These are phyloP conservation scores for Fusarium denticulatum DNA, from an alignment of 2,329 filamentous ascomycete species.

Conservation along the genomic window DNA sequence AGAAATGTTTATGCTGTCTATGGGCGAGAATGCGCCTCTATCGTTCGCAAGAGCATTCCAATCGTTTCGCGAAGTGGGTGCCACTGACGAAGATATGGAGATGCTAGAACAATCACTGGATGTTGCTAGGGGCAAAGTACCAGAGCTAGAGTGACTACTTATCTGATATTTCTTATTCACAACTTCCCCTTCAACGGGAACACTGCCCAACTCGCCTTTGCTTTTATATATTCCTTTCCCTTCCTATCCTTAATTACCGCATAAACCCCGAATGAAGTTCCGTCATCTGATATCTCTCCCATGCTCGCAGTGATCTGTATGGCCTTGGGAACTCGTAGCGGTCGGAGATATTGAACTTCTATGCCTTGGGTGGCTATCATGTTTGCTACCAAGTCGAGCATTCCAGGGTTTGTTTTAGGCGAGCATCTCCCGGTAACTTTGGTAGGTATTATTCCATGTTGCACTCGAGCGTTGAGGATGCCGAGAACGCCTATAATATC, in stretches of 20 bases:
- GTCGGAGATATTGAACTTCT: background rate
- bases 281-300: background rate
- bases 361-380: background rate
- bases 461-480: accelerated
- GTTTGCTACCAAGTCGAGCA: background rate
- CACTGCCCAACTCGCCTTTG: background rate
- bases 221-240: background rate
- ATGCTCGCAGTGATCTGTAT: background rate
- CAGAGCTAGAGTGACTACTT: too few species aligned
- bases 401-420: accelerated
- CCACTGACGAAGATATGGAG: too few species aligned
- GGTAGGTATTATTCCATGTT: background rate
- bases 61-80: too few species aligned
- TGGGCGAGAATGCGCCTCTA: too few species aligned
- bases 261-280: background rate
- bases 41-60: too few species aligned
- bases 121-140: too few species aligned
- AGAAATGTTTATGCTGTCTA: too few species aligned
- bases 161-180: too few species aligned
- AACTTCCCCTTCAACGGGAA: accelerated
- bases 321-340: background rate
- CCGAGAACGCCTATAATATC: background rate
- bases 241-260: accelerated
- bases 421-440: accelerated
- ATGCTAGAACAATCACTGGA: too few species aligned